Percentiles rank a stretch among this genome's conserved stretches.
These are phyloP conservation scores for Yamadazyma trypodendri DNA, from an alignment of 1,139 yeast species.

Conservation along the genomic window DNA sequence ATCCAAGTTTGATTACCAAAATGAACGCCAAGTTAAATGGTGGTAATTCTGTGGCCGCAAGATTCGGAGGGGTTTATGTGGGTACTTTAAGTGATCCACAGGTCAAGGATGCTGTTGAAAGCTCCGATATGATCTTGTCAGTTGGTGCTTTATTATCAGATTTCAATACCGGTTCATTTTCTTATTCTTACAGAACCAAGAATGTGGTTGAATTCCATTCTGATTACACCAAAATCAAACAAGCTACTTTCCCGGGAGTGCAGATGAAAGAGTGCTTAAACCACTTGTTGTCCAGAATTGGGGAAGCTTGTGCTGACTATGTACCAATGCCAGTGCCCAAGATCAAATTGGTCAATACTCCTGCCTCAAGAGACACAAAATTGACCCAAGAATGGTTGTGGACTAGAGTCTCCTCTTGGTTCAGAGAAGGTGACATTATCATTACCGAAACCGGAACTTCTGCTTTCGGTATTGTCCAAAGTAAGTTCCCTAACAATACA, in stretches of 20 bases:
- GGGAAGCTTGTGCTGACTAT: constrained; percentile 37
- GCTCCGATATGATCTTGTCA: constrained; percentile 72
- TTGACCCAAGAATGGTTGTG: constrained; percentile 80
- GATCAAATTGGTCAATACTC: constrained; percentile 33
- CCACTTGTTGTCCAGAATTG: constrained; percentile 41
- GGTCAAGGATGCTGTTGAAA: constrained; percentile 73
- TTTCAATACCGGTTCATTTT: constrained; percentile 87
- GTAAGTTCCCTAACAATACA: constrained; percentile 72
- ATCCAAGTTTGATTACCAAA: constrained; percentile 26
- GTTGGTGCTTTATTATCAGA: constrained; percentile 84
- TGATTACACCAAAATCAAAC: constrained; percentile 76
- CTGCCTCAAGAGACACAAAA: constrained; percentile 23
- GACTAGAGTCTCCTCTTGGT: constrained; percentile 73
- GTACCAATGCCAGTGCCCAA: constrained; percentile 49
- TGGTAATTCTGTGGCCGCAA: constrained; percentile 42
- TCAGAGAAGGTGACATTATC: constrained; percentile 76
- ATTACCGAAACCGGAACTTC: constrained; percentile 90
- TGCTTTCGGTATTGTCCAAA: constrained; percentile 79
- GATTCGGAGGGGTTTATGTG: constrained; percentile 85
- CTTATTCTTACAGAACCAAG: constrained; percentile 75
- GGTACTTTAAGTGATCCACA: constrained; percentile 77
- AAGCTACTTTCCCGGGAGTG: constrained; percentile 74
- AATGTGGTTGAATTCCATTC: constrained; percentile 87
- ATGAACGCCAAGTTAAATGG: constrained; percentile 24
- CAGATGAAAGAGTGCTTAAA: constrained; percentile 71